Conservation (phyloP, 2,329 filamentous ascomycete genomes). For the Beauveria asiatica region DNA sequence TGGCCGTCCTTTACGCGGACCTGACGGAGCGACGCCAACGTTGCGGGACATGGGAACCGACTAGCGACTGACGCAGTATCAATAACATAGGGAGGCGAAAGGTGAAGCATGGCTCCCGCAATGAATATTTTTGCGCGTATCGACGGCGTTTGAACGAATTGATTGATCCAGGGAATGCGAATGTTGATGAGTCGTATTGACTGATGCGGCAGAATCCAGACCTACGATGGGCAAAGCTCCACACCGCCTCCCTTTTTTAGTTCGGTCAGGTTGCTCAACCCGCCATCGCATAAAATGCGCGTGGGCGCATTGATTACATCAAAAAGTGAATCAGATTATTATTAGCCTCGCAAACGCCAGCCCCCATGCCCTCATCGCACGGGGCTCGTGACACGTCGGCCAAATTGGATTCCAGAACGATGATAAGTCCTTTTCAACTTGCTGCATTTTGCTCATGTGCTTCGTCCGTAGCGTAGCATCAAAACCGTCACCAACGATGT, state of each 20-base stretch:
- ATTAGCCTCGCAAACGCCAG: background rate
- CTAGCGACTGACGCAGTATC: slow-evolving; percentile 14
- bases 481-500: background rate
- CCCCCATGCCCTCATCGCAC: background rate
- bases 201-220: slow-evolving; percentile 20
- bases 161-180: background rate
- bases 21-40: slow-evolving; percentile 30
- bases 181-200: slow-evolving; percentile 13
- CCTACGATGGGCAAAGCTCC: slow-evolving; percentile 2
- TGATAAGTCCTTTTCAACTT: background rate
- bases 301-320: background rate
- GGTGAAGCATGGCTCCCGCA: slow-evolving; percentile 9
- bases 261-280: background rate
- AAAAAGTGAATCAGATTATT: background rate
- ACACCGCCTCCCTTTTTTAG: slow-evolving; percentile 21
- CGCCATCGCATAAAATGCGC: slow-evolving; percentile 2
- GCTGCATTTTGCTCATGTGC: background rate
- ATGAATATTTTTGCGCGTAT: background rate
- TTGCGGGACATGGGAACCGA: slow-evolving; percentile 31
- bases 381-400: background rate
- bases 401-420: background rate
- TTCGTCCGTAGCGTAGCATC: background rate
- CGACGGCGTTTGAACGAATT: background rate
- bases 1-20: slow-evolving; percentile 37
- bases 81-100: slow-evolving; percentile 9